phyloP scores from a whole-genome alignment of 1,139 yeast genomes.

The Saccharomyces hybrid region DNA sequence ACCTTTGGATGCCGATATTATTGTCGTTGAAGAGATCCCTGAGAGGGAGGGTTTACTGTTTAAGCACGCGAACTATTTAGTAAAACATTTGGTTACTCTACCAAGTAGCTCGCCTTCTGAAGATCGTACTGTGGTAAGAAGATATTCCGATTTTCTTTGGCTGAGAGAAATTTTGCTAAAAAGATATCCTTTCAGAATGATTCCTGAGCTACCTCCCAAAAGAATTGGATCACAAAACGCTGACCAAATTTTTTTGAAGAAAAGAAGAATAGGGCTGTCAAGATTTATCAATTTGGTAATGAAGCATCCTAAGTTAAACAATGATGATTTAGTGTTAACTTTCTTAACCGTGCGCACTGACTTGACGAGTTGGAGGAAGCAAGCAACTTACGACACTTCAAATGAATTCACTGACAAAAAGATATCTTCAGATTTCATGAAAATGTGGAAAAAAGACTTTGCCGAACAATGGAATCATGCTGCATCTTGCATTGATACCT shows the following conservation, averaged over 20 bases:
- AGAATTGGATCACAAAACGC: conserved; percentile 62
- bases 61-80: conserved; percentile 77
- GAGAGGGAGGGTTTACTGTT: conserved; percentile 85
- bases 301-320: conserved; percentile 70
- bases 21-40: conserved; percentile 68
- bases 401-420: conserved; percentile 71
- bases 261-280: conserved; percentile 74
- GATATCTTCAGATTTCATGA: conserved; percentile 35
- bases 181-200: conserved; percentile 77
- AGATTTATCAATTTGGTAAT: conserved; percentile 74
- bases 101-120: conserved; percentile 38
- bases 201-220: conserved; percentile 86
- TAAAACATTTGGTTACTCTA: conserved; percentile 46
- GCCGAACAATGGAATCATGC: conserved; percentile 31
- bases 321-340: conserved; percentile 68
- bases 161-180: conserved; percentile 64
- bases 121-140: conserved; percentile 55
- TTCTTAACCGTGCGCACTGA: conserved; percentile 84
- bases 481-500: conserved; percentile 28
- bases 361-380: conserved; percentile 69
- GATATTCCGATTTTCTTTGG: conserved; percentile 92
- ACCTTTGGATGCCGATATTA: conserved; percentile 49
- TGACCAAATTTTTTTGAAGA: conserved; percentile 71
- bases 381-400: conserved; percentile 63
- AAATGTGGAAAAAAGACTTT: conserved; percentile 40